Evolutionary conservation across 116 monocot species (phyloP), one percentile per base, ranked within the genome.

Genomic region (Dioscorea cayenensis): DNA sequence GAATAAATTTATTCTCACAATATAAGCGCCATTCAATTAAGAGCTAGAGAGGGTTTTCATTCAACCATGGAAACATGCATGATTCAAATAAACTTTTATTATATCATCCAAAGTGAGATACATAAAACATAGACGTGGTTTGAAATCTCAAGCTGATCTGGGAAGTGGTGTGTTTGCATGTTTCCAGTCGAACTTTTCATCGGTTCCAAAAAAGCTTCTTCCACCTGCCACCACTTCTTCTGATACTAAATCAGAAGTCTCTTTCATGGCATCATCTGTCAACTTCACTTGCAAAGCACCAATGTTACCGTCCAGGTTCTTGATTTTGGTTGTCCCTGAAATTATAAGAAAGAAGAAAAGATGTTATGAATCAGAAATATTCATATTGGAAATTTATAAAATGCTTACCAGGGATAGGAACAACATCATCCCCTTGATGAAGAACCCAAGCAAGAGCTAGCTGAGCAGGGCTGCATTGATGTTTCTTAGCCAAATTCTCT

Each of bases 361-460:
- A 55, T 16, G n/a, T 55, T 18, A 55, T 16, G 2, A 55, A 55
- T 18, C 4, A 55, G n/a, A 55, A 55, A 55, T 55, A 55, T 55
- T 6, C 2, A 27, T 10, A 62, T 20, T 23, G 7, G 25, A 62
- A 23, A 62, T 23, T 7, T 3, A 62, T 5, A 0, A 55, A 55
- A 55, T 55, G 55, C 28, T 71, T 74, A 82, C 82, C 82, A 7
- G 82, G 82, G 62, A 82, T 82, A 10, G 82, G 82, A 9, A 77
- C 82, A 18, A 82, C 77, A 60, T 73, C 80, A 10, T 77, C 74
- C 4, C 77, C 84, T 74, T 74, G 84, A 63, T 77, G 80, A 60
- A 80, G 71, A 23, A 84, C 36, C 84, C 80, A 84, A 20, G 80
- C 68, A 4, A 84, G 74, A 71, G 84, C 80, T 20, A 84, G 77